Percentiles rank a stretch among this genome's conserved stretches.
phyloP scores from a whole-genome alignment of 306 rosid species.

The Vachellia collinsii region DNA sequence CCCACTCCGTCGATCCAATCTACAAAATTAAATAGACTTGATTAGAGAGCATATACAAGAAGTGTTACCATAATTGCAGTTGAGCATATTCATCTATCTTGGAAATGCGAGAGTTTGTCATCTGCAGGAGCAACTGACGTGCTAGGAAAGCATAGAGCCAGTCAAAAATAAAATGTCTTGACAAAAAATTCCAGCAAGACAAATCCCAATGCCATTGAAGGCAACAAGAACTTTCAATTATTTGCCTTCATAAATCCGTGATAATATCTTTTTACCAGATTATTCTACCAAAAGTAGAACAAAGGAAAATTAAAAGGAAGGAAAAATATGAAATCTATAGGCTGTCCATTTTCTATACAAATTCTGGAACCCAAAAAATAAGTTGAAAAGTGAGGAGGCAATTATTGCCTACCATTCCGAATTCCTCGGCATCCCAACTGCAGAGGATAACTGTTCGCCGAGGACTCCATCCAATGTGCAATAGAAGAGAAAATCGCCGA shows the following conservation, averaged over 20 bases:
- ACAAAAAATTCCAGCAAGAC: neutral
- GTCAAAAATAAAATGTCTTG: too few relatives aligned
- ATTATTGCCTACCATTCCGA: constrained; percentile 39
- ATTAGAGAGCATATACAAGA: constrained; percentile 27
- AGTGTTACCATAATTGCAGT: constrained; percentile 21
- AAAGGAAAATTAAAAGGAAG: neutral
- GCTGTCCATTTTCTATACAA: neutral
- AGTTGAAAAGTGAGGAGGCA: neutral
- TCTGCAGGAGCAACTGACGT: constrained; percentile 34
- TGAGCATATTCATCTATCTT: constrained; percentile 23
- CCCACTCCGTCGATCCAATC: constrained; percentile 98
- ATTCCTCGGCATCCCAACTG: constrained; percentile 49
- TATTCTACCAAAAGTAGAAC: neutral
- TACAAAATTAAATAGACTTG: constrained; percentile 33
- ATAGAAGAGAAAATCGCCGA: constrained; percentile 72
- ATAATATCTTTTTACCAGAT: constrained; percentile 15
- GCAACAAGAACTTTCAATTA: neutral
- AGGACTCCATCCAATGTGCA: constrained; percentile 73
- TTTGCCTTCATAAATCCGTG: neutral
- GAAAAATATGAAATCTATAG: constrained; percentile 7
- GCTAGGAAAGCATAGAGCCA: neutral
- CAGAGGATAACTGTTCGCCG: constrained; percentile 60
- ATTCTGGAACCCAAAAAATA: neutral
- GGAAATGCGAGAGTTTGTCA: constrained; percentile 13
- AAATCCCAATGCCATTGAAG: neutral